Conservation (phyloP, 164 flowering plant species). For the Echeveria elegans region DNA sequence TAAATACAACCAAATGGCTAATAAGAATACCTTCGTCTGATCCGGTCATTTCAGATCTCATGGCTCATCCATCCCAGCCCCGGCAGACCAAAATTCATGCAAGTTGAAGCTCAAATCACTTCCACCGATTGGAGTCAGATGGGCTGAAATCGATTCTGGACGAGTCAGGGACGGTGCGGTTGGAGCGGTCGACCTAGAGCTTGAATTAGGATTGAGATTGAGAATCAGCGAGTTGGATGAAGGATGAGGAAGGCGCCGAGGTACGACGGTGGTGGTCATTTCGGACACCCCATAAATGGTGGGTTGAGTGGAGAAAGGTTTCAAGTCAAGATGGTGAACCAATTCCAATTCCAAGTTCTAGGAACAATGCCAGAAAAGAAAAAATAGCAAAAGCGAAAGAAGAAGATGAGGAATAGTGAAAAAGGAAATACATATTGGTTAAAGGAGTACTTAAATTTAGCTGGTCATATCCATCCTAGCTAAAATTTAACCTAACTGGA, state of each 20-base stretch:
- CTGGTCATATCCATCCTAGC: no score
- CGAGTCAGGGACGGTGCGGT: neutral
- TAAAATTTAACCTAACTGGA: no score
- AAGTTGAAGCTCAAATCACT: constrained; percentile 10
- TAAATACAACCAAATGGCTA: constrained; percentile 17
- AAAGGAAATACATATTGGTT: no score
- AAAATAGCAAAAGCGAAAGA: no score
- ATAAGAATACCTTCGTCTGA: constrained; percentile 10
- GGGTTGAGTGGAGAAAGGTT: no score
- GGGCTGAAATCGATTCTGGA: neutral
- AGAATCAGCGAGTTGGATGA: neutral
- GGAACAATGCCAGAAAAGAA: no score
- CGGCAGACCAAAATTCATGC: constrained; percentile 26
- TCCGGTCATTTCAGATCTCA: constrained; percentile 17
- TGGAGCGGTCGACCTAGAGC: constrained; percentile 1
- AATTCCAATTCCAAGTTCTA: no score
- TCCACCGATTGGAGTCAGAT: neutral
- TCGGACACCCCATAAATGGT: neutral
- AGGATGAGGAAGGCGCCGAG: no score
- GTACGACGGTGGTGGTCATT: neutral
- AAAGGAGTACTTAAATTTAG: no score
- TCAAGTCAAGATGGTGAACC: no score
- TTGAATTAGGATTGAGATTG: neutral
- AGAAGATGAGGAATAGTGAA: no score
- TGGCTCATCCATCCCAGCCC: constrained; percentile 32